Evolutionary conservation across 1,284 basidiomycete species (phyloP), one percentile per base, ranked within the genome.

Genomic region (Gomphus sp.): DNA sequence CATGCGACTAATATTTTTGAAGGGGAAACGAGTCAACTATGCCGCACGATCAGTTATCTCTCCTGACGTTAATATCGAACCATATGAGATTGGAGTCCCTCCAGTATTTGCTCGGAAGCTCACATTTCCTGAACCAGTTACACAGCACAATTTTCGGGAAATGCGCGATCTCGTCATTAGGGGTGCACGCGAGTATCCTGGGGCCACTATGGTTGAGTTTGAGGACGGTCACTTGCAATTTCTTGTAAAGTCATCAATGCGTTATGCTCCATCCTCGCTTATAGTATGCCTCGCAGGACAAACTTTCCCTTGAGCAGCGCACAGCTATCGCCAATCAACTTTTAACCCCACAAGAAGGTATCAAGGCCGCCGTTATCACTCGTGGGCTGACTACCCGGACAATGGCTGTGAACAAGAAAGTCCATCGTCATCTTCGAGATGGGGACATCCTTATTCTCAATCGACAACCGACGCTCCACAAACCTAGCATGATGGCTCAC

Each of bases 401-500:
- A 8, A 71, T 86, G 8, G 77, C 89, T 12, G 78, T 93, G 64
- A 97, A 98, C 76, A 98, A 99, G 79, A 98, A 98, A 72, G 97
- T 99, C 44, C 93, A 96, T 71, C 83, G 97, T 56, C 97, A 99
- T 75, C 79, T 99, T 12, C 83, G 84, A 59, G 93, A 99, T 70
- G 97, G 97, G 2, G 97, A 99, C 70, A 90, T 98, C 61, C 77
- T 99, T 62, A 91, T 99, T 65, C 78, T 99, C 58, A 99, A 99
- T 71, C 91, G 97, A 63, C 97, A 99, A 78, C 97, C 97, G 9
- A 99, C 97, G 0, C 78, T 99, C 61, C 97, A 99, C 74, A 99
- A 99, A 72, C 96, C 97, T n/a, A 94, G 91, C 78, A 99, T 99
- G 96, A 99, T 99, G 97, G 91, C 89, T 10, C 97, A 99, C 73